A percentile compares a stretch with the other conserved stretches of the same genome.
Conservation (phyloP, 129 eudicot species). For the Tagetes patula region DNA sequence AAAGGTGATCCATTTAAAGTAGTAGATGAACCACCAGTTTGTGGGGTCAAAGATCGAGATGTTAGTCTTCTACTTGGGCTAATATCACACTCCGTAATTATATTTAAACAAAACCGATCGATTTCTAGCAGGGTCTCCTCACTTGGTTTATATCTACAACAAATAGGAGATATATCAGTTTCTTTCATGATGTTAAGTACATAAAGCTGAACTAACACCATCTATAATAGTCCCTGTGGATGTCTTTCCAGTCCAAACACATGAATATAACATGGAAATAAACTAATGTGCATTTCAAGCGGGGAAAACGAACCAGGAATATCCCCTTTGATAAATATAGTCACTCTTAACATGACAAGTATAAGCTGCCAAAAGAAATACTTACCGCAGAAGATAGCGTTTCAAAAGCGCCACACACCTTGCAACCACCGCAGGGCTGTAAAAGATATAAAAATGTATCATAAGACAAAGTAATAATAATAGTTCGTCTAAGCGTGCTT, state of each 20-base stretch:
- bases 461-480: slow-evolving; percentile 20
- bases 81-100: slow-evolving; percentile 77
- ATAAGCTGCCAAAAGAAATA: slow-evolving; percentile 25
- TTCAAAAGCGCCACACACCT: slow-evolving; percentile 88
- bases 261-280: neutral
- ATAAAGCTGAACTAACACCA: slow-evolving; percentile 6
- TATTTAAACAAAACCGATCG: slow-evolving; percentile 81
- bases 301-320: neutral
- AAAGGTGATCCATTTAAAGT: slow-evolving; percentile 57
- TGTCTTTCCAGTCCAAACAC: neutral
- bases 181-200: neutral
- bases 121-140: slow-evolving; percentile 86
- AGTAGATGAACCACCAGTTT: slow-evolving; percentile 43
- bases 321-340: slow-evolving; percentile 3
- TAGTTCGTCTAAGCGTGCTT: neutral
- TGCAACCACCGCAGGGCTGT: slow-evolving; percentile 93
- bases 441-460: slow-evolving; percentile 28
- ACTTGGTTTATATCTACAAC: slow-evolving; percentile 86
- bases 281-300: slow-evolving; percentile 6
- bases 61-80: slow-evolving; percentile 62
- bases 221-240: neutral
- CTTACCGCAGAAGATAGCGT: slow-evolving; percentile 68
- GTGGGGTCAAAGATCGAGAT: slow-evolving; percentile 64
- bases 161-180: slow-evolving; percentile 27
- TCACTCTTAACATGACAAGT: slow-evolving; percentile 5